Base-by-base conservation (phyloP, 768 basidiomycete species). In the Pisolithus orientalis region DNA sequence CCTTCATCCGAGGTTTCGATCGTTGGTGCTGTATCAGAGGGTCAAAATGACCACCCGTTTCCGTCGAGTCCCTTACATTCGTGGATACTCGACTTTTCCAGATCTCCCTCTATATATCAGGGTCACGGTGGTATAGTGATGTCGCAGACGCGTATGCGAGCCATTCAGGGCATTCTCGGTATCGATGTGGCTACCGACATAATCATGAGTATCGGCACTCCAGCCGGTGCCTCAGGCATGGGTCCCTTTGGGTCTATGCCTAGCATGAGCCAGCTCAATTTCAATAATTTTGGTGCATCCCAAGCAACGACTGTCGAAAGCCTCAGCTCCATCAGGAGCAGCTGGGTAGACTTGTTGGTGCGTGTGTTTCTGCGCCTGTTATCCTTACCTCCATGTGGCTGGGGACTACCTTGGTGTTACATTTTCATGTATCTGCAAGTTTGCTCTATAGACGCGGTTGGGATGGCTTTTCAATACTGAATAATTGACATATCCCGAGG, bases 141-240 rank as follows among this genome's bases (percentile, higher is more conserved):
- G 73, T 84, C 80, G 56, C 87, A 90, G 65, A 77, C 78, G 17
- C 77, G 85, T 44, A 80, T 90, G 79, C 77, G 79, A 52, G 86
- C 85, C 39, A 84, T 91, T 49, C 87, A 87, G 57, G 85, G 39
- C 78, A 84, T 61, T 76, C 78, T 38, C 64, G 84, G 55, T 72
- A 27, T 44, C 14, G 55, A 60, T 37, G 49, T 57, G 44, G 58
- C 58, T 10, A 16, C 63, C 38, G 64, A 67, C 11, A 54, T 55
- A 24, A 45, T 67, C 29, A 60, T 63, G 63, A 53, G 54, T 49
- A 63, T 66, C 54, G 47, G 40, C 11, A 56, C 59, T 38, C 48
- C 54, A 11, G 14, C 50, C 13, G 54, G 57, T 29, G 44, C 63
- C 27, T 39, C 60, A 27, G 58, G 44, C 34, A 51, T 66, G 49